phyloP scores from a whole-genome alignment of 2,329 filamentous ascomycete species.

The Epicoccum nigrum region DNA sequence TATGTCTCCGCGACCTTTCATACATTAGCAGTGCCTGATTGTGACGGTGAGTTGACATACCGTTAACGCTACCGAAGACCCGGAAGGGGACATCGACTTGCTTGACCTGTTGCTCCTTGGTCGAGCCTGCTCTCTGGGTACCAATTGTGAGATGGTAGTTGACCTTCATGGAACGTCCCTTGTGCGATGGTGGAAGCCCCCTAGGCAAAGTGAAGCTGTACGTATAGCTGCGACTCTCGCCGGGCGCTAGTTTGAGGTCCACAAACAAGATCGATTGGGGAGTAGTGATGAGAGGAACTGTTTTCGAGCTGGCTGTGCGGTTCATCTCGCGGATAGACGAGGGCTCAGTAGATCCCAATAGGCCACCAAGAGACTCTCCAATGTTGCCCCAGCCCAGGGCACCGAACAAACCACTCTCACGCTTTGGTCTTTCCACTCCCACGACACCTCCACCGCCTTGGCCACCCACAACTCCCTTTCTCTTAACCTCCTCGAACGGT shows the following conservation, averaged over 20 bases:
- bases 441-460: conserved; percentile 84
- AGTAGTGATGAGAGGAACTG: conserved; percentile 89
- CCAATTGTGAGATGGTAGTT: conserved; percentile 89
- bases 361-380: conserved; percentile 83
- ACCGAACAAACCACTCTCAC: conserved; percentile 79
- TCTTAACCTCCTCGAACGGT: conserved; percentile 94
- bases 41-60: conserved; percentile 40
- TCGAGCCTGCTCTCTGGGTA: conserved; percentile 81
- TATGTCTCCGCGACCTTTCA: conserved; percentile 73
- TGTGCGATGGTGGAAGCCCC: conserved; percentile 88
- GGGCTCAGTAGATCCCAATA: conserved; percentile 84
- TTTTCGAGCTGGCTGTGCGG: conserved; percentile 81
- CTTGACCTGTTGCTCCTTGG: conserved; percentile 77
- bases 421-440: conserved; percentile 75
- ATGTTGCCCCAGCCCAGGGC: conserved; percentile 87
- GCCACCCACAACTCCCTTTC: conserved; percentile 86
- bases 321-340: conserved; percentile 97
- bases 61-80: conserved; percentile 90
- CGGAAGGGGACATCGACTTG: conserved; percentile 94
- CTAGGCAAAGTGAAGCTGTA: conserved; percentile 86
- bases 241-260: conserved; percentile 83
- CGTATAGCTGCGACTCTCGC: conserved; percentile 85
- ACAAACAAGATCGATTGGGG: conserved; percentile 97
- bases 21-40: conserved; percentile 25
- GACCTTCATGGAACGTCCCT: conserved; percentile 92